These are phyloP conservation scores for Phytopythium mirpurense DNA, from an alignment of 352 stramenopile species.

Conservation along the genomic window DNA sequence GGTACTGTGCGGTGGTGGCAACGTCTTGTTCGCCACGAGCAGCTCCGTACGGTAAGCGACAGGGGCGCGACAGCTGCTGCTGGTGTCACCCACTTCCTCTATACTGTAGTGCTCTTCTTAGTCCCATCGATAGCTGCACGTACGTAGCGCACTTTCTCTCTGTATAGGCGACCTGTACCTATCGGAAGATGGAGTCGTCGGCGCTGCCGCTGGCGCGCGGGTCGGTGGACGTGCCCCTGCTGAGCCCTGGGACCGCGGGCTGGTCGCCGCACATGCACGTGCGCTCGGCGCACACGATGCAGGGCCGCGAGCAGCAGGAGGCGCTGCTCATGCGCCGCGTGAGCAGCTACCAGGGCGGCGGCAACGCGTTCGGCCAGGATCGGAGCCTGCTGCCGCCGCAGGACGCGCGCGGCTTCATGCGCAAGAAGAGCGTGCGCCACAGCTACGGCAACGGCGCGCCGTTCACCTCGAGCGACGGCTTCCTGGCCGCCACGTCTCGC, in stretches of 20 bases:
- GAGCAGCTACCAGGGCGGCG: slow-evolving; percentile 50
- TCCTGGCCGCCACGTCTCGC: slow-evolving; percentile 3
- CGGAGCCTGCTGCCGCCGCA: background rate
- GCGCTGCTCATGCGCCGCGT: slow-evolving; percentile 46
- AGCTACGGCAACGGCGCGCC: slow-evolving; percentile 8
- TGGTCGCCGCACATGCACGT: slow-evolving; percentile 17
- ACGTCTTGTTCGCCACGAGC: no score
- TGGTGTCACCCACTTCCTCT: no score
- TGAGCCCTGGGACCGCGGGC: slow-evolving; percentile 9
- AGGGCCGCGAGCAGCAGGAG: slow-evolving; percentile 14
- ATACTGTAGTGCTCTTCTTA: no score
- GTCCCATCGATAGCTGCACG: no score
- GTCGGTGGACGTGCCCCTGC: slow-evolving; percentile 34
- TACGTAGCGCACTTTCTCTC: no score
- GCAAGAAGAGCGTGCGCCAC: slow-evolving; percentile 6
- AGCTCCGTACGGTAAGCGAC: no score
- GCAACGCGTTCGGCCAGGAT: slow-evolving; percentile 7
- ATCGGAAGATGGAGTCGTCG: slow-evolving; percentile 42
- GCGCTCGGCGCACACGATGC: slow-evolving; percentile 39
- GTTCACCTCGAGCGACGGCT: slow-evolving; percentile 6
- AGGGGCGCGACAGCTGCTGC: no score
- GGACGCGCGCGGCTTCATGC: slow-evolving; percentile 10
- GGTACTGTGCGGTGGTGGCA: no score
- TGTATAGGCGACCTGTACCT: no score
- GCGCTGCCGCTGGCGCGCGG: slow-evolving; percentile 47